These are phyloP conservation scores for Sedum album DNA, from an alignment of 164 flowering plant species.

Conservation along the genomic window DNA sequence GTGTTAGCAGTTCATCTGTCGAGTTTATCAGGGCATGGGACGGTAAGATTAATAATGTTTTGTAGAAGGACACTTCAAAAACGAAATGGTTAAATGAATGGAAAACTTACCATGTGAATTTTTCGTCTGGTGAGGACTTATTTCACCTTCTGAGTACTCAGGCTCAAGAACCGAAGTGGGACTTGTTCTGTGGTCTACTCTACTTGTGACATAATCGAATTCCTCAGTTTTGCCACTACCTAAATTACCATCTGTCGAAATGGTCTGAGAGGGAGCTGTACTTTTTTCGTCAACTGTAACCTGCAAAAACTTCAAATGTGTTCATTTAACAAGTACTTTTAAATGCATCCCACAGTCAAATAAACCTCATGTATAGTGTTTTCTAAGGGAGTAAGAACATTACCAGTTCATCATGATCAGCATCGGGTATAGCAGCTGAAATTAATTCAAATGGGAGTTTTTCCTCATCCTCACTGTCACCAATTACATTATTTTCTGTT, in stretches of 20 bases:
- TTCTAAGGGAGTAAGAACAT: not conserved
- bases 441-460: not conserved
- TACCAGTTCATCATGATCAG: not conserved
- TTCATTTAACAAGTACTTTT: not conserved
- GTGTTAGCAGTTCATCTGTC: constrained; percentile 35
- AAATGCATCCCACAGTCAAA: not conserved
- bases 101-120: constrained; percentile 36
- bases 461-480: not conserved
- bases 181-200: constrained; percentile 52
- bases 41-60: too few species aligned
- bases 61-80: too few species aligned
- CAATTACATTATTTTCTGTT: not conserved
- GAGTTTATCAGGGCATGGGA: constrained; percentile 2
- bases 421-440: not conserved
- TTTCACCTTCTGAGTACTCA: constrained; percentile 45
- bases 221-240: constrained; percentile 21
- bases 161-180: constrained; percentile 89
- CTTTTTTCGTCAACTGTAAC: not conserved
- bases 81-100: not conserved
- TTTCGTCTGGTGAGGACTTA: constrained; percentile 41
- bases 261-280: not conserved
- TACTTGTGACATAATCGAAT: constrained; percentile 20
- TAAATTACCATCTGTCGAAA: constrained; percentile 26
- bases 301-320: not conserved
- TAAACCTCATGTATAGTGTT: not conserved